Percentiles rank a stretch among this genome's conserved stretches.
phyloP scores from a whole-genome alignment of 805 yeast species.

The Hanseniaspora taiwanica region DNA sequence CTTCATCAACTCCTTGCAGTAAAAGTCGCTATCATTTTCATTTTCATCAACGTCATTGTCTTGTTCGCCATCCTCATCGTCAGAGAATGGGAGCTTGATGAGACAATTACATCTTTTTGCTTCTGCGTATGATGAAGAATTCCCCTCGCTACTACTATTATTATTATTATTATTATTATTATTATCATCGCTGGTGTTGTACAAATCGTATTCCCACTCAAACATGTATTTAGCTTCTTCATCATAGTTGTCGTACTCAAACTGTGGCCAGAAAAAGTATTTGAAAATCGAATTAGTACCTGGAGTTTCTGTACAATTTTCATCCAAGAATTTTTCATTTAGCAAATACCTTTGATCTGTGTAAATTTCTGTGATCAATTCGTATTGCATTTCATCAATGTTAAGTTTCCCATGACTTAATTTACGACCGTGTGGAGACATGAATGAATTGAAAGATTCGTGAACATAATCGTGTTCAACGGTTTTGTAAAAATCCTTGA shows the following conservation, averaged over 20 bases:
- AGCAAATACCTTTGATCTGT: constrained; percentile 24
- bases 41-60: constrained; percentile 2
- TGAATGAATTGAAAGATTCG: constrained; percentile 44
- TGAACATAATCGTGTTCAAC: constrained; percentile 42
- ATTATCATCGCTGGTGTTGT: constrained; percentile 16
- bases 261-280: constrained; percentile 1
- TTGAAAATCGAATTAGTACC: background rate
- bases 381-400: background rate
- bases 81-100: constrained; percentile 1
- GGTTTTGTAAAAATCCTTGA: constrained; percentile 1
- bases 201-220: constrained; percentile 39
- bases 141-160: too few species aligned
- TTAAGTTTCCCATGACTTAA: constrained; percentile 35
- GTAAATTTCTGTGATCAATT: constrained; percentile 41
- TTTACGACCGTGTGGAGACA: constrained; percentile 56
- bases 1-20: too few species aligned
- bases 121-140: too few species aligned
- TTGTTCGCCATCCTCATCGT: constrained; percentile 2
- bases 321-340: constrained; percentile 14
- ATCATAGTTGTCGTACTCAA: constrained; percentile 45
- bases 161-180: too few species aligned
- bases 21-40: too few species aligned
- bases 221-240: constrained; percentile 53
- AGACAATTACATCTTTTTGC: constrained; percentile 26
- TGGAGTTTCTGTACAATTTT: background rate